A percentile compares a stretch with the other conserved stretches of the same genome.
These are phyloP conservation scores for Penicillium bialowiezense DNA, from an alignment of 495 filamentous ascomycete species.

Conservation along the genomic window DNA sequence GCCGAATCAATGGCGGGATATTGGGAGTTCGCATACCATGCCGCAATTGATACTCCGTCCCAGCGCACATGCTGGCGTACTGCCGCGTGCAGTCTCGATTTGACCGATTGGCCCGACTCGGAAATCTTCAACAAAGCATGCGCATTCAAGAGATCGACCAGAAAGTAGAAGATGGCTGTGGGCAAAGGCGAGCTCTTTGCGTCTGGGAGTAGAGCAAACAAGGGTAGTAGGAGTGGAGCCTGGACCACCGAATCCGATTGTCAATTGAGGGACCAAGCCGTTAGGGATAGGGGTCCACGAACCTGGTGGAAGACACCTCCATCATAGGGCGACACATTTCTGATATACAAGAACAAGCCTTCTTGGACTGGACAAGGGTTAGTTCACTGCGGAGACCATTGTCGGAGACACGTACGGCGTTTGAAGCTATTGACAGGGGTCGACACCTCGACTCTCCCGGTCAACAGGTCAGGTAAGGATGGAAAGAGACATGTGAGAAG, in stretches of 20 bases:
- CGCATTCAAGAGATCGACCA: conserved; percentile 80
- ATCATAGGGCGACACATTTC: conserved; percentile 96
- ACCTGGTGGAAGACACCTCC: conserved; percentile 96
- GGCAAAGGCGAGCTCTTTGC: conserved; percentile 60
- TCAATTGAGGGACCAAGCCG: conserved; percentile 6
- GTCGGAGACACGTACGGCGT: conserved; percentile 60
- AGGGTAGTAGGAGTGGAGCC: conserved; percentile 85
- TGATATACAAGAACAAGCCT: conserved; percentile 91
- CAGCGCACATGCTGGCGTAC: conserved; percentile 73
- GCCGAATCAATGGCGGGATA: background rate
- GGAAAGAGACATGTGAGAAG: conserved; percentile 80
- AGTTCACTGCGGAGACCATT: conserved; percentile 2
- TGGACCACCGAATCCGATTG: conserved; percentile 23
- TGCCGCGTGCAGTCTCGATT: conserved; percentile 71
- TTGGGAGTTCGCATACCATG: conserved; percentile 53
- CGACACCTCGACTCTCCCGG: conserved; percentile 90
- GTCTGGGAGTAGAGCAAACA: conserved; percentile 83
- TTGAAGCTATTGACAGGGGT: conserved; percentile 98
- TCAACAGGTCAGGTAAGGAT: conserved; percentile 78
- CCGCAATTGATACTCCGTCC: conserved; percentile 73
- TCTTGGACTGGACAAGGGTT: conserved; percentile 71
- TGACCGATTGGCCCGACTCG: conserved; percentile 72
- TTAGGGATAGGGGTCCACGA: conserved; percentile 11
- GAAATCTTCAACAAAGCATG: conserved; percentile 80
- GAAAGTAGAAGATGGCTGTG: conserved; percentile 76